Base-by-base conservation (phyloP, 257 asterid genomes). In the Cinchona pubescens region DNA sequence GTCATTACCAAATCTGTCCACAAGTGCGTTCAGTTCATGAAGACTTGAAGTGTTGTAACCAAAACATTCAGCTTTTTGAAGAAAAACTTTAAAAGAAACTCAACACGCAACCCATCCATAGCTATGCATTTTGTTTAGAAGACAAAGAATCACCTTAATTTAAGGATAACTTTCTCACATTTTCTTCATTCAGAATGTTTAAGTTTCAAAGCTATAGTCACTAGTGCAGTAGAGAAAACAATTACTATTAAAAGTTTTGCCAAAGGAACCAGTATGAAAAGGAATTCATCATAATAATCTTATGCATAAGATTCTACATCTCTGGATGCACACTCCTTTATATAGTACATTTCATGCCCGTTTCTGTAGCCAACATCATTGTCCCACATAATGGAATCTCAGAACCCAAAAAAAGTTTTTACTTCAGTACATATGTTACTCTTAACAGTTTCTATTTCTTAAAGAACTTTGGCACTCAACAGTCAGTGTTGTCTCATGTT, bases 291-390 rank as follows among this genome's bases (percentile, higher is more conserved):
- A 11, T 1, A 60, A 55, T 7, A 56, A 58, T 58, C 67, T 29
- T 38, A 10, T 56, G 67, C 42, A 27, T 12, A 15, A n/a, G 14
- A 29, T 58, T 38, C 27, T 25, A 38, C 38, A 72, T n/a, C 13
- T 42, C 56, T 40, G 25, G 56, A 58, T 34, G 56, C 34, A 55
- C 67, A 59, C 69, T 66, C 48, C 67, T 75, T 19, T 69, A 75
- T 8, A 21, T 10, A 11, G 69, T 63, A 56, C 35, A 49, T 48
- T 49, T n/a, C 38, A 25, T 46, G 34, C 48, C 11, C 34, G 5
- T 18, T 23, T 69, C 60, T 21, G 12, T 11, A 1, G 30, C 14
- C 30, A 40, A 59, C 5, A 15, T n/a, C 35, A 43, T 29, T 30
- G 19, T 69, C 56, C 55, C 42, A 40, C 29, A 35, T 19, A 27